Base-by-base conservation (phyloP, 805 yeast species). In the Debaryomyces hansenii region DNA sequence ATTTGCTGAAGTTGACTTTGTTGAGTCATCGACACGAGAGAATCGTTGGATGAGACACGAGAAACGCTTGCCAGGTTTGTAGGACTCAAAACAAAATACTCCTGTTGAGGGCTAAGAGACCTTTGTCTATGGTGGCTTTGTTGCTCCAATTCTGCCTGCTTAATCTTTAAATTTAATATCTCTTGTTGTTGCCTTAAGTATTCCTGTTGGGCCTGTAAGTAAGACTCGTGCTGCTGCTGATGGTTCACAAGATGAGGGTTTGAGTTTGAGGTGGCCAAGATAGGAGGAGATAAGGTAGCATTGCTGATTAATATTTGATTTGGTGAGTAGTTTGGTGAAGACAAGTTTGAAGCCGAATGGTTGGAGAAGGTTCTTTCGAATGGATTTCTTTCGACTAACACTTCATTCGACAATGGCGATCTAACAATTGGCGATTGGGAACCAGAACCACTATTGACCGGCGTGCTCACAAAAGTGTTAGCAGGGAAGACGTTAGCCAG, bases 141-240 rank as follows among this genome's bases (percentile, higher is more conserved):
- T 16, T 34, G 35, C 14, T 37, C 42, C 14, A 41, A 21, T 36
- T 41, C 47, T 11, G 43, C 35, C 39, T 46, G 42, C 18, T 46
- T 36, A 32, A 50, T 50, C 49, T 52, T 56, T 44, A 46, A 42
- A 38, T 40, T 58, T 45, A 70, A 50, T 32, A 67, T 50, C 33
- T 63, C 63, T 49, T 64, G 70, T 47, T 72, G 77, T 51, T 69
- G 72, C 37, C 56, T 57, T 53, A 72, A 57, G 32, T 64, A 59
- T 51, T 69, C 69, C 47, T 66, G 64, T 49, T 72, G 78, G 39
- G 67, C 56, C 47, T 61, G 59, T 39, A 72, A 57, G 49, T 70
- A 72, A 24, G 56, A 48, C 35, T 70, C 70, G 51, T 70, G 77
- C 41, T 66, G 67, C 31, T 51, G 49, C 44, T 56, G 57, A 42